Conservation (phyloP, 169 alveolate genomes). For the Plasmodium fragile region DNA sequence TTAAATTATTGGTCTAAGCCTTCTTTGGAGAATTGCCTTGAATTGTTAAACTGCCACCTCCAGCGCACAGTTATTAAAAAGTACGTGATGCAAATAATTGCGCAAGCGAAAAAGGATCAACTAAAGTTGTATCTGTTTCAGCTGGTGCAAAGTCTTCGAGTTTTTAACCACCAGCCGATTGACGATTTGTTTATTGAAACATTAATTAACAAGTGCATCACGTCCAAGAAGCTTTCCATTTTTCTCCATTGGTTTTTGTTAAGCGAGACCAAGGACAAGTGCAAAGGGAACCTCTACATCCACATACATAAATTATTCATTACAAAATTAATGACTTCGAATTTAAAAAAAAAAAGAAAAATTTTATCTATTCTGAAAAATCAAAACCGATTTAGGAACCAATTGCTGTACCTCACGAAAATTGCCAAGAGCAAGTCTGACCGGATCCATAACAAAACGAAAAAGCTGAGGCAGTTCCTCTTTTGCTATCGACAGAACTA, state of each 20-base stretch:
- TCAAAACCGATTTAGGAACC: conserved; percentile 72
- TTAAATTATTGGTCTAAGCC: conserved; percentile 77
- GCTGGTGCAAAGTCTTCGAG: conserved; percentile 43
- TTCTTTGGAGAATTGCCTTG: conserved; percentile 72
- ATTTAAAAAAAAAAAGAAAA: conserved; percentile 20
- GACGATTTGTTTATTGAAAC: conserved; percentile 50
- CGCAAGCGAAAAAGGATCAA: conserved; percentile 38
- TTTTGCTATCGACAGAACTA: conserved; percentile 42
- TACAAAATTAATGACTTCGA: conserved; percentile 35
- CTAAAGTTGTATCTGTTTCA: conserved; percentile 59
- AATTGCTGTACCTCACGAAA: conserved; percentile 39
- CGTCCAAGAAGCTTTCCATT: conserved; percentile 50
- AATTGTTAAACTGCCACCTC: conserved; percentile 77
- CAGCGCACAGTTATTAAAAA: conserved; percentile 25
- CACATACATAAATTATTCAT: conserved; percentile 56
- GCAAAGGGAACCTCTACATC: conserved; percentile 48
- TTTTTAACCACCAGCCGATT: conserved; percentile 26
- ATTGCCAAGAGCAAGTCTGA: conserved; percentile 53
- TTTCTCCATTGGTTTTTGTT: conserved; percentile 66
- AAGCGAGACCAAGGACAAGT: conserved; percentile 57
- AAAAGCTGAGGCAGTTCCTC: conserved; percentile 26
- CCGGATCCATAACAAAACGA: conserved; percentile 60
- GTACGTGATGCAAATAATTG: conserved; percentile 49
- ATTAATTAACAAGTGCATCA: conserved; percentile 43
- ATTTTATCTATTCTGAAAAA: conserved; percentile 50